Conservation (phyloP, 2,329 filamentous ascomycete genomes). For the Cytospora paraplurivora region DNA sequence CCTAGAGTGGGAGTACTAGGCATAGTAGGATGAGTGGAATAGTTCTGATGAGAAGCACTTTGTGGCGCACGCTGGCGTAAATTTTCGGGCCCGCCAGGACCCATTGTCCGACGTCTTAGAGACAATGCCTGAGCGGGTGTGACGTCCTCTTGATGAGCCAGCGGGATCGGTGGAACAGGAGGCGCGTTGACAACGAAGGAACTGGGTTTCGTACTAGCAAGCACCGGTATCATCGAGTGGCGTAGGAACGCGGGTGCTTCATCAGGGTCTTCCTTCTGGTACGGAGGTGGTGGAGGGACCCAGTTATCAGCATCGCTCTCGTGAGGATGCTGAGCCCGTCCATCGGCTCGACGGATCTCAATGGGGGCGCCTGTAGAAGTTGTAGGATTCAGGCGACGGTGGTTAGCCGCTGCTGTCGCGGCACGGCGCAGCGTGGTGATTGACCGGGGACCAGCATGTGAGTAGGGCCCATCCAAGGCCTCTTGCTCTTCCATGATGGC, state of each 20-base stretch:
- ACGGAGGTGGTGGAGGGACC: slow-evolving; percentile 83
- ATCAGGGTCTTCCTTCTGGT: slow-evolving; percentile 65
- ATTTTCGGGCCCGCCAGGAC: slow-evolving; percentile 20
- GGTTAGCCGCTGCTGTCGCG: slow-evolving; percentile 75
- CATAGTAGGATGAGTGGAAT: slow-evolving; percentile 41
- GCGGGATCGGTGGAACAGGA: slow-evolving; percentile 33
- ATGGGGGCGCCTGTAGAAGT: slow-evolving; percentile 53
- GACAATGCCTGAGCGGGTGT: slow-evolving; percentile 2
- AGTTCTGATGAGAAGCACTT: slow-evolving; percentile 37
- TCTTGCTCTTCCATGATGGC: slow-evolving; percentile 59
- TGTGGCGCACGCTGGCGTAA: slow-evolving; percentile 6
- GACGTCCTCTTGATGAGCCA: slow-evolving; percentile 26
- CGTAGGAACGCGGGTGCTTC: slow-evolving; percentile 60
- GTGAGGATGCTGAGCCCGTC: slow-evolving; percentile 72
- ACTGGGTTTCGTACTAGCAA: slow-evolving; percentile 32
- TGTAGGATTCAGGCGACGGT: slow-evolving; percentile 65
- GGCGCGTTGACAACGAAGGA: slow-evolving; percentile 22
- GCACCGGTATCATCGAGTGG: slow-evolving; percentile 44
- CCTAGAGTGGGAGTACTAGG: slow-evolving; percentile 27
- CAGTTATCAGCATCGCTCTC: slow-evolving; percentile 88
- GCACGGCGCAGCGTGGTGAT: slow-evolving; percentile 70
- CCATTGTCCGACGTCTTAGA: slow-evolving; percentile 20
- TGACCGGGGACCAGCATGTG: slow-evolving; percentile 71
- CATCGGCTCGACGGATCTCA: slow-evolving; percentile 69
- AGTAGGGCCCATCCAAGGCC: slow-evolving; percentile 70